Percentiles rank a stretch among this genome's conserved stretches.
phyloP scores from a whole-genome alignment of 2,329 filamentous ascomycete species.

The Ascochyta fabae region DNA sequence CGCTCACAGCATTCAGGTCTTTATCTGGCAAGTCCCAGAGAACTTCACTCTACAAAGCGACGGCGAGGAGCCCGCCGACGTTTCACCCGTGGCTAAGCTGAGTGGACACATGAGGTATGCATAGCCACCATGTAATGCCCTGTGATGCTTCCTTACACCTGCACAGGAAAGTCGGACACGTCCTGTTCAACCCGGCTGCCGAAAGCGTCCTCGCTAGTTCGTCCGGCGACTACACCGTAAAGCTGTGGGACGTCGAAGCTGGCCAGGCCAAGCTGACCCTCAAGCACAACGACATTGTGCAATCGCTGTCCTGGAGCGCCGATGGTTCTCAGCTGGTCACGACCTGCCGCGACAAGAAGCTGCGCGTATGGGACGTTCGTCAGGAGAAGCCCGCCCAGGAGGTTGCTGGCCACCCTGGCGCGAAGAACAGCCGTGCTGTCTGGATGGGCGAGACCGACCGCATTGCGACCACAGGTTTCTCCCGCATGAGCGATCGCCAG shows the following conservation, averaged over 20 bases:
- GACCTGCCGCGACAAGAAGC: conserved; percentile 96
- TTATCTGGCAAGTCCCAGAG: conserved; percentile 93
- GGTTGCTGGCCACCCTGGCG: conserved; percentile 82
- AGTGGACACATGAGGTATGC: conserved; percentile 81
- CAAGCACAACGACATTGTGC: conserved; percentile 89
- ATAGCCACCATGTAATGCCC: neutral
- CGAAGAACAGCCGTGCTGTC: conserved; percentile 95
- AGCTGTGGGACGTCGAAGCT: conserved; percentile 91
- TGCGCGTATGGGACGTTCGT: conserved; percentile 95
- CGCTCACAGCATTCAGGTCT: conserved; percentile 62
- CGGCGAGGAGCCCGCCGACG: conserved; percentile 79
- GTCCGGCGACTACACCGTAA: conserved; percentile 92
- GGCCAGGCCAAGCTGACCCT: conserved; percentile 77
- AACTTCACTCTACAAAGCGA: conserved; percentile 85
- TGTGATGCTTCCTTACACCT: conserved; percentile 21
- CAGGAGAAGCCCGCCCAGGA: conserved; percentile 89
- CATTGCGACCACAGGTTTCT: conserved; percentile 96
- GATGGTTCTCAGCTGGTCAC: conserved; percentile 86
- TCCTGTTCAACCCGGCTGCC: conserved; percentile 95
- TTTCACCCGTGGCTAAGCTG: conserved; percentile 81
- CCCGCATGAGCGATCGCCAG: conserved; percentile 96
- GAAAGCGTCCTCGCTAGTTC: conserved; percentile 95
- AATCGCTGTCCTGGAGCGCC: conserved; percentile 95
- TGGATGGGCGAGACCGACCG: conserved; percentile 98
- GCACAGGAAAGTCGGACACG: conserved; percentile 90